Evolutionary conservation across 768 basidiomycete species (phyloP).

Genomic region (Trametopsis cervina): DNA sequence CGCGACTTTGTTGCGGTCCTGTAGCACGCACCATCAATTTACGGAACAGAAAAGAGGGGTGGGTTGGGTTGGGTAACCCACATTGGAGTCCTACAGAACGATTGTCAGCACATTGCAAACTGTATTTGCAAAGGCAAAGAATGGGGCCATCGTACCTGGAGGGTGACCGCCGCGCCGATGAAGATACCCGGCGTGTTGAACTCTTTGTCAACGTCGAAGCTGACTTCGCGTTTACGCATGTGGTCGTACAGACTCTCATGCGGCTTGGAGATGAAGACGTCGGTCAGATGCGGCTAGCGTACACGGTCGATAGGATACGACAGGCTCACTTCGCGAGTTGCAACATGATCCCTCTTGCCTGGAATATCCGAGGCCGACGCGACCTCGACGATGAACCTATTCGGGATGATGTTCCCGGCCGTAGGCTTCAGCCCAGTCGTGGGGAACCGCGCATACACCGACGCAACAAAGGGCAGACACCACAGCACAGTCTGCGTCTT

Average conservation of each 20-base stretch:
- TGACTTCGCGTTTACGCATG: slow-evolving; percentile 36
- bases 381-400: slow-evolving; percentile 37
- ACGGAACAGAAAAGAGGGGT: too few species aligned
- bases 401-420: slow-evolving; percentile 26
- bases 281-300: neutral
- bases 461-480: neutral
- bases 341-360: slow-evolving; percentile 17
- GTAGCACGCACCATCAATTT: too few species aligned
- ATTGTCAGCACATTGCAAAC: too few species aligned
- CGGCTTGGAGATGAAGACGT: slow-evolving; percentile 28
- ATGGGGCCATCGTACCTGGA: slow-evolving; percentile 29
- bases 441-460: slow-evolving; percentile 12
- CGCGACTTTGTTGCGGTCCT: slow-evolving; percentile 44
- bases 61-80: too few species aligned
- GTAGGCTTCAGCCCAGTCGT: slow-evolving; percentile 11
- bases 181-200: slow-evolving; percentile 49
- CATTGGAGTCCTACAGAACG: slow-evolving; percentile 14
- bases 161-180: slow-evolving; percentile 47
- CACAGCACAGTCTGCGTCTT: slow-evolving; percentile 1
- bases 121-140: too few species aligned
- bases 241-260: slow-evolving; percentile 45
- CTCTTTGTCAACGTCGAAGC: slow-evolving; percentile 41
- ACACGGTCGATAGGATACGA: too few species aligned
- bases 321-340: slow-evolving; percentile 12
- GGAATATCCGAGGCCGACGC: slow-evolving; percentile 22